These are phyloP conservation scores for Botrytis porri DNA, from an alignment of 2,329 filamentous ascomycete species.

Conservation along the genomic window DNA sequence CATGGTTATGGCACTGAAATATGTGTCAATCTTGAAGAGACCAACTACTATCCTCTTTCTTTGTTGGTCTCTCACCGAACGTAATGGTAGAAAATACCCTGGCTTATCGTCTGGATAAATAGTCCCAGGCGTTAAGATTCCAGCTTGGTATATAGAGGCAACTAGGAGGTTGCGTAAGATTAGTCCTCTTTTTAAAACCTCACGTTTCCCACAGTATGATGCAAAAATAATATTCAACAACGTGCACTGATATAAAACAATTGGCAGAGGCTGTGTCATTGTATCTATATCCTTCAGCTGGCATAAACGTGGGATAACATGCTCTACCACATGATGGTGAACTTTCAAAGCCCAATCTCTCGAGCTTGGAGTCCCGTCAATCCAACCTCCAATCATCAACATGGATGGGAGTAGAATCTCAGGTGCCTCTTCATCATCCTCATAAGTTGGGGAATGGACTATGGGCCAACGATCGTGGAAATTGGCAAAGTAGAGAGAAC, in stretches of 20 bases:
- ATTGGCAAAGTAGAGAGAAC: slow-evolving; percentile 41
- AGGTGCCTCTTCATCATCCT: slow-evolving; percentile 32
- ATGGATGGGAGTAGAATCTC: slow-evolving; percentile 36
- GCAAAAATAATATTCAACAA: slow-evolving; percentile 43
- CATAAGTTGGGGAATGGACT: slow-evolving; percentile 41
- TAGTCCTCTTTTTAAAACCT: slow-evolving; percentile 35
- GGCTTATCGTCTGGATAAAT: slow-evolving; percentile 40
- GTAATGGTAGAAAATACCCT: slow-evolving; percentile 42
- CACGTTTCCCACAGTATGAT: slow-evolving; percentile 33
- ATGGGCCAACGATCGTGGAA: slow-evolving; percentile 46
- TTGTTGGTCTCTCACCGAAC: slow-evolving; percentile 36
- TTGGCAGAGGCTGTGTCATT: slow-evolving; percentile 27
- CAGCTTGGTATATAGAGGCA: slow-evolving; percentile 39
- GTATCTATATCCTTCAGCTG: slow-evolving; percentile 36
- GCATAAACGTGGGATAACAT: slow-evolving; percentile 28
- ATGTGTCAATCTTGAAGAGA: slow-evolving; percentile 43
- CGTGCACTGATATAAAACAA: slow-evolving; percentile 38
- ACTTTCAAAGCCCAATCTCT: slow-evolving; percentile 36
- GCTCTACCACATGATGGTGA: slow-evolving; percentile 38
- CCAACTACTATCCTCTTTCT: slow-evolving; percentile 41
- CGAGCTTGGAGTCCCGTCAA: slow-evolving; percentile 35
- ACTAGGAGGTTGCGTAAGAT: slow-evolving; percentile 41
- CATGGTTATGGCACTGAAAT: slow-evolving; percentile 38
- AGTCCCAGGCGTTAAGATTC: slow-evolving; percentile 41
- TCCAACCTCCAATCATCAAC: slow-evolving; percentile 43